phyloP scores from a whole-genome alignment of 352 stramenopile species.

The Phytophthora capsici region DNA sequence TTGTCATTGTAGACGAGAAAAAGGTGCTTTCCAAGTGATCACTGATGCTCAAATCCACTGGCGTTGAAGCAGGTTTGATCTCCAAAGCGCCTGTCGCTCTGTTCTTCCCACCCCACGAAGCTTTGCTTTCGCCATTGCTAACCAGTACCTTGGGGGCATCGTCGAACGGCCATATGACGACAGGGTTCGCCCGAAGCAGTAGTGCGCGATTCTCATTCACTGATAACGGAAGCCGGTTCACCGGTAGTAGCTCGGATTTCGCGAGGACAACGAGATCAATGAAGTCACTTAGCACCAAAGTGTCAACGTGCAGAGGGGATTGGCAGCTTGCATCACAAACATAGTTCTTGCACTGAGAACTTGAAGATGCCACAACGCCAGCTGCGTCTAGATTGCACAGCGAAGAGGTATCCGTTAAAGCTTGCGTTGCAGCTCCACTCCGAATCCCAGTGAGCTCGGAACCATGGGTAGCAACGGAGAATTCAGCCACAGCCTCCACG shows the following conservation, averaged over 20 bases:
- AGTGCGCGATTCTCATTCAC: constrained; percentile 57
- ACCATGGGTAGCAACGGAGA: constrained; percentile 59
- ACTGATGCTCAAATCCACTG: constrained; percentile 45
- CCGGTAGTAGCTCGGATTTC: constrained; percentile 45
- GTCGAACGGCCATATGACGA: constrained; percentile 65
- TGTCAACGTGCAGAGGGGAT: background rate
- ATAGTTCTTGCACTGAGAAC: constrained; percentile 28
- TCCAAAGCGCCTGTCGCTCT: constrained; percentile 15
- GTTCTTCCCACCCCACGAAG: constrained; percentile 1
- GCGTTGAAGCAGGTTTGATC: constrained; percentile 10
- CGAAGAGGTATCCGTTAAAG: constrained; percentile 11
- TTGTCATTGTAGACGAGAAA: constrained; percentile 54
- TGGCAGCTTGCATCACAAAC: constrained; percentile 49
- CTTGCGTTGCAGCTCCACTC: constrained; percentile 16
- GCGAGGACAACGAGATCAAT: constrained; percentile 57
- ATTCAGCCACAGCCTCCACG: constrained; percentile 37
- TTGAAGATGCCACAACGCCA: constrained; percentile 18
- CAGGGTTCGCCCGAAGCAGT: constrained; percentile 69
- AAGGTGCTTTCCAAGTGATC: constrained; percentile 57
- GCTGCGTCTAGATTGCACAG: constrained; percentile 38
- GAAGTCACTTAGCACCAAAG: constrained; percentile 59
- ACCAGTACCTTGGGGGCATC: constrained; percentile 37
- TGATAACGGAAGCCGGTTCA: constrained; percentile 50
- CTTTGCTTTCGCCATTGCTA: constrained; percentile 6
- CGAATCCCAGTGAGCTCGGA: constrained; percentile 39